Base-by-base conservation (phyloP, 1,139 yeast species). In the Yamadazyma atlantica region DNA sequence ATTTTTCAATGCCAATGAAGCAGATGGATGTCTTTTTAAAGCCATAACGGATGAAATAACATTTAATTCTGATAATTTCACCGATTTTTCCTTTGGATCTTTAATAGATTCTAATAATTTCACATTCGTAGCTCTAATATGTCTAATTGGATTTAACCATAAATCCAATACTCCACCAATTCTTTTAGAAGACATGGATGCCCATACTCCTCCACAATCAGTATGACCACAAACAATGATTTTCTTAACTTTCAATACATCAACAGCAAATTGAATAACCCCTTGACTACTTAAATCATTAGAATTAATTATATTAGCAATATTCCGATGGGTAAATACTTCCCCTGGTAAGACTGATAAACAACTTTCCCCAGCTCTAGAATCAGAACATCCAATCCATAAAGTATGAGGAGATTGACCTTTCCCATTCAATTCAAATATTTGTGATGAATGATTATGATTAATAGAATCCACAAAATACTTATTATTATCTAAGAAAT, bases 361-460 rank as follows among this genome's bases (percentile, higher is more conserved):
- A 50, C 89, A 82, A 32, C 70, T 70, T 51, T 92, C 97, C 37
- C 90, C 86, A 41, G 86, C 87, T 50, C 98, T 80, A 10, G 97
- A 88, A 60, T 92, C 98, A 4, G 95, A 82, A 61, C 98, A 92
- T 3, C 97, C 97, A 45, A 92, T 85, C 95, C 97, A 90, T 40
- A 92, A 68, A 9, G 97, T 88, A 60, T 89, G 95, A 14, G 98
- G 98, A 13, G 80, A 63, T 63, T 92, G 98, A 38, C 97, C 97
- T 56, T 78, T 71, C 1, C 81, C 92, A 53, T 89, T 87, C 40
- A 77, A 56, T 35, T 79, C 80, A 56, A 89, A 80, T 12, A 89
- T 66, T 43, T 64, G 58, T 27, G 72, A 69, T 2, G 95, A 88
- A 53, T 83, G 78, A 39, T 73, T 69, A 28, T 69, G 67, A 39